phyloP scores from a whole-genome alignment of 768 basidiomycete species.

The Naganishia randhawae region DNA sequence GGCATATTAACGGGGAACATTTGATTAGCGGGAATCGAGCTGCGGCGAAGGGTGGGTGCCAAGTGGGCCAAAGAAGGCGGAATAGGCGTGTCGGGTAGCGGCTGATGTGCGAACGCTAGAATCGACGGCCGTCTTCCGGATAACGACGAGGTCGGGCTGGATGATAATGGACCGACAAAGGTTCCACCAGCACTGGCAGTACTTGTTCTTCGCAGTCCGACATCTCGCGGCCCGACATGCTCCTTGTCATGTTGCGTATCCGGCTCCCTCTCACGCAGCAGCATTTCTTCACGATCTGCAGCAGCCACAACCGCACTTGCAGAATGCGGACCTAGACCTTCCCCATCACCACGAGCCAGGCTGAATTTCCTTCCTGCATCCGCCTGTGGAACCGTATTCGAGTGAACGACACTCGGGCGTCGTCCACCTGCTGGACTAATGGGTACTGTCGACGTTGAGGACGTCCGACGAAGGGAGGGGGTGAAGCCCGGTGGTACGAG shows the following conservation, averaged over 20 bases:
- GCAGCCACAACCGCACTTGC: constrained; percentile 10
- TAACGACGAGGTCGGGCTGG: background rate
- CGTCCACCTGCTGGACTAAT: constrained; percentile 13
- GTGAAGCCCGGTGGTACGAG: constrained; percentile 8
- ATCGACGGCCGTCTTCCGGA: constrained; percentile 1
- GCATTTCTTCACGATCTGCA: background rate
- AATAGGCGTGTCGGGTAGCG: constrained; percentile 1
- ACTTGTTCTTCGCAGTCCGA: background rate
- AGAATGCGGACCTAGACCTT: constrained; percentile 15
- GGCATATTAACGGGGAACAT: background rate
- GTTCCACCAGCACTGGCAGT: background rate
- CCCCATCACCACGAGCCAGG: constrained; percentile 7
- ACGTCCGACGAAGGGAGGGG: background rate
- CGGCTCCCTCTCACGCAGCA: background rate
- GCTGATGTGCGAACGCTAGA: constrained; percentile 11
- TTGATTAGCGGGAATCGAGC: background rate
- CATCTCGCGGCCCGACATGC: background rate
- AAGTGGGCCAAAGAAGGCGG: constrained; percentile 13
- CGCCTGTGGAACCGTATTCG: constrained; percentile 19
- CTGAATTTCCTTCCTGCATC: constrained; percentile 17
- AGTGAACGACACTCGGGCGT: constrained; percentile 26
- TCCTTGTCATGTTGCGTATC: background rate
- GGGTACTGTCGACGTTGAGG: constrained; percentile 8
- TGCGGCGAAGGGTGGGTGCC: background rate
- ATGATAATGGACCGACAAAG: background rate